Evolutionary conservation across 176 grass and related monocot species (phyloP).

Genomic region (Carex scoparia): DNA sequence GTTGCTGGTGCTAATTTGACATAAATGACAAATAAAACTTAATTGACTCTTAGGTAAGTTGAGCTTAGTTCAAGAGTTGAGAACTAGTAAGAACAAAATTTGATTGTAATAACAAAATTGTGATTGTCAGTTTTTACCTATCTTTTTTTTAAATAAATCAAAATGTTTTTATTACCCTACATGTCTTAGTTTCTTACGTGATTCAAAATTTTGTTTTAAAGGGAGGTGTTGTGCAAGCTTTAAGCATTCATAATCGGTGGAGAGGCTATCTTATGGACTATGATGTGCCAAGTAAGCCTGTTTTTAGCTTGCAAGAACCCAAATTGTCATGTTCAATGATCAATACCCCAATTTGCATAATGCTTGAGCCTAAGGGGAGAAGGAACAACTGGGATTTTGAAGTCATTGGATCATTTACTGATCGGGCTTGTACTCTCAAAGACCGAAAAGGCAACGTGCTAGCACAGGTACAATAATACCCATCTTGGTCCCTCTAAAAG

Average conservation of each 20-base stretch:
- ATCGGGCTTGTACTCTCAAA: constrained; percentile 62
- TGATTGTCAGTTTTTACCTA: background rate
- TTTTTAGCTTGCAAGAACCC: constrained; percentile 71
- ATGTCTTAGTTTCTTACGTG: background rate
- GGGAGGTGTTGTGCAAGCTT: constrained; percentile 63
- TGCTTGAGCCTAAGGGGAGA: constrained; percentile 44
- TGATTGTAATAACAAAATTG: background rate
- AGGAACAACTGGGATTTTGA: constrained; percentile 64
- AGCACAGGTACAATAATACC: constrained; percentile 53
- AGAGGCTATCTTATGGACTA: constrained; percentile 60
- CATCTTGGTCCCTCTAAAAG: background rate
- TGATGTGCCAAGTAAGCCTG: constrained; percentile 42
- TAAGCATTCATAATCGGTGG: constrained; percentile 68
- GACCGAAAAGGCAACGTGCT: constrained; percentile 49
- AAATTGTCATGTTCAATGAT: constrained; percentile 49
- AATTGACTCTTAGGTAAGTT: background rate
- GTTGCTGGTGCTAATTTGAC: background rate
- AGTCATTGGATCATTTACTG: constrained; percentile 60
- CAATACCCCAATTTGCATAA: constrained; percentile 39
- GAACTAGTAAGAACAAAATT: background rate
- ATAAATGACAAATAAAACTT: background rate
- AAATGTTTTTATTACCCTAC: background rate
- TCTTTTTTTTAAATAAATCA: background rate
- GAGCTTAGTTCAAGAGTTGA: background rate
- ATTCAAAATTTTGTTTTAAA: background rate